A percentile compares a stretch with the other conserved stretches of the same genome.
phyloP scores from a whole-genome alignment of 1,284 basidiomycete genomes.

The Melampsora americana region DNA sequence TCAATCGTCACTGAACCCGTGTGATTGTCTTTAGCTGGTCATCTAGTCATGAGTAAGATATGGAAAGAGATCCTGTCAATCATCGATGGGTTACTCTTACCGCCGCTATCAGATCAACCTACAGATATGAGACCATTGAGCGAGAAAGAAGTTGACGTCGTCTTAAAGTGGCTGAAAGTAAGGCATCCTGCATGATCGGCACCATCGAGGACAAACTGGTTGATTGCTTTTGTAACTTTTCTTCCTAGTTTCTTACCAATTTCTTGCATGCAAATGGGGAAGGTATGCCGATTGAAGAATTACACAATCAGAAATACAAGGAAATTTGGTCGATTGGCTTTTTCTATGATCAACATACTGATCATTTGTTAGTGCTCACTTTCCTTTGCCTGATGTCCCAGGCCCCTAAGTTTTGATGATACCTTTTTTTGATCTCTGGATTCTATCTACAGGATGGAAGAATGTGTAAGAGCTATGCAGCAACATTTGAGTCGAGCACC shows the following conservation, averaged over 20 bases:
- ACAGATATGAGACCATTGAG: conserved; percentile 85
- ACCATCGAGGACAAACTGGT: background rate
- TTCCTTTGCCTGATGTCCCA: conserved; percentile 37
- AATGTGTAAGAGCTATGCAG: conserved; percentile 90
- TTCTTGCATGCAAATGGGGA: conserved; percentile 95
- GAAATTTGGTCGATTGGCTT: conserved; percentile 54
- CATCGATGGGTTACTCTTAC: conserved; percentile 84
- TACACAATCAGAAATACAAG: conserved; percentile 96
- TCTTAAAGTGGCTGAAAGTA: conserved; percentile 95
- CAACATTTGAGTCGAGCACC: conserved; percentile 69
- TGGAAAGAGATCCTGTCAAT: conserved; percentile 95
- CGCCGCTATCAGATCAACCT: conserved; percentile 80
- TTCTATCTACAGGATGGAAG: conserved; percentile 58
- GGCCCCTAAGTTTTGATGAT: conserved; percentile 55
- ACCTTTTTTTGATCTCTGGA: background rate
- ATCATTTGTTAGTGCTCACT: conserved; percentile 32
- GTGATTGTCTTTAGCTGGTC: conserved; percentile 63
- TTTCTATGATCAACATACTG: conserved; percentile 15
- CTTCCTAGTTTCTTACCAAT: conserved; percentile 74
- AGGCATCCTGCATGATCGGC: conserved; percentile 45
- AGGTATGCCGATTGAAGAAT: conserved; percentile 71
- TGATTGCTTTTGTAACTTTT: conserved; percentile 33
- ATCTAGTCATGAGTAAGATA: conserved; percentile 84
- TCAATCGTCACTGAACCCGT: background rate
- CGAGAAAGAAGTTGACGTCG: conserved; percentile 95